Percentiles rank a stretch among this genome's conserved stretches.
These are phyloP conservation scores for Lentinula sp. DNA, from an alignment of 768 basidiomycete species.

Conservation along the genomic window DNA sequence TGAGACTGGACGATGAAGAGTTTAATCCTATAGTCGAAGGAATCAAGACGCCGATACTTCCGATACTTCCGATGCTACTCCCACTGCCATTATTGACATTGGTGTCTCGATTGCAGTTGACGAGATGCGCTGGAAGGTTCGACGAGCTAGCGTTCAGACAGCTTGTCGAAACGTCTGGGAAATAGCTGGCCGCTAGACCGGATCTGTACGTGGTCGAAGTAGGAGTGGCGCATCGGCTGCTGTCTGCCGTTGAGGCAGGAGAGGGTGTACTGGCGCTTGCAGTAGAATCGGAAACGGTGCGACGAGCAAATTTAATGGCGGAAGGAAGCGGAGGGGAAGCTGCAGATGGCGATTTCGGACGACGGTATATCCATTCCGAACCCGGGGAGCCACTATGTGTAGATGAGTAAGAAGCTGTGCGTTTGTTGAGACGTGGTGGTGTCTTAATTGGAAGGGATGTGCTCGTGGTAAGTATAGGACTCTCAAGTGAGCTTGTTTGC, in stretches of 20 bases:
- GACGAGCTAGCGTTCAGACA: neutral
- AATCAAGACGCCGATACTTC: constrained; percentile 6
- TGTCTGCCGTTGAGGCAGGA: constrained; percentile 4
- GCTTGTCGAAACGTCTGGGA: constrained; percentile 3
- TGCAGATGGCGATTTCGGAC: constrained; percentile 26
- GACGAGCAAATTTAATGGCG: neutral
- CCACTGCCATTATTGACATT: neutral
- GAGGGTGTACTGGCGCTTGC: neutral
- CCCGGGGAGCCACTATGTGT: constrained; percentile 1
- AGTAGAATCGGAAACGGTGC: neutral
- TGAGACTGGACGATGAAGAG: constrained; percentile 1
- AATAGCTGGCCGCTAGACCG: neutral
- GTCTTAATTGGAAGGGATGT: neutral
- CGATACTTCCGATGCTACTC: constrained; percentile 4
- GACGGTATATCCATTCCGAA: constrained; percentile 42
- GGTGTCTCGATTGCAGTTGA: neutral
- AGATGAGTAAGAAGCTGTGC: constrained; percentile 1
- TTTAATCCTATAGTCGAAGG: constrained; percentile 5
- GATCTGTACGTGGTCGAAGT: constrained; percentile 3
- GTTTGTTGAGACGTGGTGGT: neutral
- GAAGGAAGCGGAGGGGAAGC: constrained; percentile 13
- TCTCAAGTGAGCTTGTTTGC: constrained; percentile 4
- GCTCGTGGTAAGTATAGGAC: neutral
- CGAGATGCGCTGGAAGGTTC: neutral
- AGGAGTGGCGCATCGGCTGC: constrained; percentile 2